Evolutionary conservation across 2,329 filamentous ascomycete species (phyloP).

Genomic region (Dothideomycetes sp.): DNA sequence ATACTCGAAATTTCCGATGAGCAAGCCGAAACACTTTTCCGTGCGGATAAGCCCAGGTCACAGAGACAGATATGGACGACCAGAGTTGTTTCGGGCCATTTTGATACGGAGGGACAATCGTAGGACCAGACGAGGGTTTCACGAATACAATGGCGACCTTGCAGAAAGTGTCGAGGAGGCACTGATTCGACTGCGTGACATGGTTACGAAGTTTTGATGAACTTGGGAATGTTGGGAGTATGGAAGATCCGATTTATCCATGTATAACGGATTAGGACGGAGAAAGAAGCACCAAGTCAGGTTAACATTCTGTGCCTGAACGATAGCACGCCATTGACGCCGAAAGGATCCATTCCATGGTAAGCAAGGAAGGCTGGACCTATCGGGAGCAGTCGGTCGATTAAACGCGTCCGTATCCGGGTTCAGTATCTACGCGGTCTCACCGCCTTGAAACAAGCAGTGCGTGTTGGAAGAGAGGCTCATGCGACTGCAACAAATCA

Average conservation of each 20-base stretch:
- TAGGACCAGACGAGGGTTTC: background rate
- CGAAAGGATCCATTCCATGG: too few species aligned
- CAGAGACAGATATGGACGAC: background rate
- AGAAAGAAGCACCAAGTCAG: too few species aligned
- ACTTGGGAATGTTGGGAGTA: background rate
- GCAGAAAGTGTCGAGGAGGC: background rate
- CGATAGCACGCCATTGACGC: too few species aligned
- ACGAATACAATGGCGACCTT: background rate
- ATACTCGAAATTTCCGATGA: background rate
- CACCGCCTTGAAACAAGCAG: too few species aligned
- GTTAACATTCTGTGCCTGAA: too few species aligned
- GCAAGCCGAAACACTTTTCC: background rate
- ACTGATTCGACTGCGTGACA: background rate
- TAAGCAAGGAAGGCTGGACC: too few species aligned
- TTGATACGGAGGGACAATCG: background rate
- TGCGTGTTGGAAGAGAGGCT: too few species aligned
- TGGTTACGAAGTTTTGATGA: background rate
- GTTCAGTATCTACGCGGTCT: too few species aligned
- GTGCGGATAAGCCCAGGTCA: background rate
- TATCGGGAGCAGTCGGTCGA: too few species aligned
- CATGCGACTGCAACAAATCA: too few species aligned
- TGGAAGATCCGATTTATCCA: background rate
- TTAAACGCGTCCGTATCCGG: too few species aligned
- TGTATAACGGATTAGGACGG: background rate
- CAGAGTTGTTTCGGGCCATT: background rate